These are phyloP conservation scores for Ambrosia artemisiifolia DNA, from an alignment of 129 eudicot genomes.

Conservation along the genomic window DNA sequence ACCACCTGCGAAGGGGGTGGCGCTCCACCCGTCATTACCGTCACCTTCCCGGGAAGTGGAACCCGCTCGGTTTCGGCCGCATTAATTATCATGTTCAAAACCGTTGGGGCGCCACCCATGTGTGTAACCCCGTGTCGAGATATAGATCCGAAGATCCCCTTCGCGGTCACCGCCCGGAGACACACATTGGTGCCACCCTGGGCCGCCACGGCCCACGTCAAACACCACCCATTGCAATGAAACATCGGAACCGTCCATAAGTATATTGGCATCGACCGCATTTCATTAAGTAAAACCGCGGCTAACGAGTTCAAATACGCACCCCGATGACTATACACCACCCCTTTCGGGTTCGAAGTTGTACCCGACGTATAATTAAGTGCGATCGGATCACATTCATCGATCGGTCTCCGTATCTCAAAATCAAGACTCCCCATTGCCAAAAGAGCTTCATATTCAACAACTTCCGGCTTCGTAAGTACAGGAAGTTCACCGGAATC, in stretches of 20 bases:
- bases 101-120: conserved; percentile 41
- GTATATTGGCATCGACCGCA: conserved; percentile 29
- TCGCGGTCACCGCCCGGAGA: conserved; percentile 27
- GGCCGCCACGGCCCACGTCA: conserved; percentile 38
- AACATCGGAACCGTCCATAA: conserved; percentile 46
- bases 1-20: conserved; percentile 49
- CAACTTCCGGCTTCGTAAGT: neutral
- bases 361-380: conserved; percentile 45
- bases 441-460: conserved; percentile 26
- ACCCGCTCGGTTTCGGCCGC: conserved; percentile 7
- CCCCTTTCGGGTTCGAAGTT: conserved; percentile 41
- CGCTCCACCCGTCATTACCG: conserved; percentile 40
- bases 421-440: conserved; percentile 29
- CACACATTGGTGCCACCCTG: conserved; percentile 40
- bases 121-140: conserved; percentile 32
- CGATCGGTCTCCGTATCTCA: conserved; percentile 25
- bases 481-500: conserved; percentile 7
- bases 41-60: conserved; percentile 33
- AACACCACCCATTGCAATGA: conserved; percentile 45
- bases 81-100: conserved; percentile 33
- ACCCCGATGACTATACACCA: conserved; percentile 42
- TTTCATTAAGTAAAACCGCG: conserved; percentile 12
- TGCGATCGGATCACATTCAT: conserved; percentile 40
- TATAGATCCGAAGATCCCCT: conserved; percentile 17
- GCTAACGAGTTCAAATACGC: conserved; percentile 36